phyloP scores from a whole-genome alignment of 2,329 filamentous ascomycete genomes.

The Magnaporthiopsis rhizophila region DNA sequence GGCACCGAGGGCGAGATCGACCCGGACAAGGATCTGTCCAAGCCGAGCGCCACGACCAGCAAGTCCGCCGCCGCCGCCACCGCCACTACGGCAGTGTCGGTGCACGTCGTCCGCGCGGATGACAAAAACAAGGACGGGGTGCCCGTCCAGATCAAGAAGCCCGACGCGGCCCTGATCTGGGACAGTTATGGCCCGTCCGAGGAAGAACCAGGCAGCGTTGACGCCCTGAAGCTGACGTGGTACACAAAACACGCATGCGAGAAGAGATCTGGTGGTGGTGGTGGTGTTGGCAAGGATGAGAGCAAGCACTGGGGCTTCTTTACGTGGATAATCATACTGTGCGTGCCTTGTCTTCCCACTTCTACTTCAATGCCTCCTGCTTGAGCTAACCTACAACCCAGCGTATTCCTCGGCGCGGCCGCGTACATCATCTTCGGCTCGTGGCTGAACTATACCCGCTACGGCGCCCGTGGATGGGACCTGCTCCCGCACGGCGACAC shows the following conservation, averaged over 20 bases:
- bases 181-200: slow-evolving; percentile 57
- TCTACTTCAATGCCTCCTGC: no score
- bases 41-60: slow-evolving; percentile 13
- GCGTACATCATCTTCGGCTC: slow-evolving; percentile 95
- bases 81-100: slow-evolving; percentile 15
- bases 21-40: slow-evolving; percentile 43
- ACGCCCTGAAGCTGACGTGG: slow-evolving; percentile 73
- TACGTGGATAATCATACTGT: slow-evolving; percentile 95
- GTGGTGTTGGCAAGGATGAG: slow-evolving; percentile 30
- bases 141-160: slow-evolving; percentile 41
- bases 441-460: slow-evolving; percentile 98
- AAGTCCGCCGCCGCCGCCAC: slow-evolving; percentile 9
- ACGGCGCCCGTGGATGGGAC: slow-evolving; percentile 92
- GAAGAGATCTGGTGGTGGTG: slow-evolving; percentile 33
- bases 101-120: slow-evolving; percentile 20
- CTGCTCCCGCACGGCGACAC: slow-evolving; percentile 87
- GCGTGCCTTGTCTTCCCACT: slow-evolving; percentile 26
- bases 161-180: slow-evolving; percentile 62
- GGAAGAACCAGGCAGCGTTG: slow-evolving; percentile 45
- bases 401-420: slow-evolving; percentile 75
- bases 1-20: slow-evolving; percentile 66
- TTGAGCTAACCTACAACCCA: slow-evolving; percentile 24
- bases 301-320: slow-evolving; percentile 82
- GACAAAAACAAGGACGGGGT: slow-evolving; percentile 31
- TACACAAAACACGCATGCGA: slow-evolving; percentile 82